Conservation (phyloP, 2,329 filamentous ascomycete species). For the Salinomyces thailandicus region DNA sequence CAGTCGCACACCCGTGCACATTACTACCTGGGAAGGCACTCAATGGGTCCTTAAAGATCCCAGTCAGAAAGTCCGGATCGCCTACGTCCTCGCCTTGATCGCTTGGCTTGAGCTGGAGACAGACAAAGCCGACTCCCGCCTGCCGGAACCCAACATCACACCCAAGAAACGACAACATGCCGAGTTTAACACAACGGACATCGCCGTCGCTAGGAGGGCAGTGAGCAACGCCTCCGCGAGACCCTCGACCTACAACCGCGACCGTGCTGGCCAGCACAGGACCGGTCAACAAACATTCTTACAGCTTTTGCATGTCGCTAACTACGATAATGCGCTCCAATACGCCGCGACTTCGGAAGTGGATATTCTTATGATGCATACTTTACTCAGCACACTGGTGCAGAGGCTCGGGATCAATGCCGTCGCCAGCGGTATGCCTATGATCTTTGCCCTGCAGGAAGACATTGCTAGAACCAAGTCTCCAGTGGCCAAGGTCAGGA, state of each 20-base stretch:
- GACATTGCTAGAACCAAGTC: slow-evolving; percentile 60
- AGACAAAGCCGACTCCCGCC: slow-evolving; percentile 18
- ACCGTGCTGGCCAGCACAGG: slow-evolving; percentile 44
- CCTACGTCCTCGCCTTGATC: slow-evolving; percentile 72
- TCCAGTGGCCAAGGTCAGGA: slow-evolving; percentile 61
- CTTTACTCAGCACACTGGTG: slow-evolving; percentile 64
- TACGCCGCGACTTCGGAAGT: slow-evolving; percentile 46
- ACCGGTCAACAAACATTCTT: slow-evolving; percentile 54
- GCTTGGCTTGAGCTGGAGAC: slow-evolving; percentile 56
- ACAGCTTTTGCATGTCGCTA: slow-evolving; percentile 68
- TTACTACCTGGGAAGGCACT: slow-evolving; percentile 90
- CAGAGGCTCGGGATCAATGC: slow-evolving; percentile 74
- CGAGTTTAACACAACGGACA: slow-evolving; percentile 18
- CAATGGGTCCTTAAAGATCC: slow-evolving; percentile 82
- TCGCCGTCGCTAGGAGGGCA: slow-evolving; percentile 46
- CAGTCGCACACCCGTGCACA: slow-evolving; percentile 53
- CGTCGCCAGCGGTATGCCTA: slow-evolving; percentile 65
- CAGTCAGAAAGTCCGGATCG: slow-evolving; percentile 66
- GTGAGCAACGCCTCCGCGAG: slow-evolving; percentile 53
- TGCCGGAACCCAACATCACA: slow-evolving; percentile 6
- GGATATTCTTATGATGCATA: slow-evolving; percentile 65
- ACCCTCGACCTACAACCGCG: slow-evolving; percentile 25
- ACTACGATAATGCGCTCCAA: slow-evolving; percentile 81
- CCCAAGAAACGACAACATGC: slow-evolving; percentile 18
- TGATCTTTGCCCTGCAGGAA: slow-evolving; percentile 81